Evolutionary conservation across 257 asterid species (phyloP).

Genomic region (Ehretia macrophylla): DNA sequence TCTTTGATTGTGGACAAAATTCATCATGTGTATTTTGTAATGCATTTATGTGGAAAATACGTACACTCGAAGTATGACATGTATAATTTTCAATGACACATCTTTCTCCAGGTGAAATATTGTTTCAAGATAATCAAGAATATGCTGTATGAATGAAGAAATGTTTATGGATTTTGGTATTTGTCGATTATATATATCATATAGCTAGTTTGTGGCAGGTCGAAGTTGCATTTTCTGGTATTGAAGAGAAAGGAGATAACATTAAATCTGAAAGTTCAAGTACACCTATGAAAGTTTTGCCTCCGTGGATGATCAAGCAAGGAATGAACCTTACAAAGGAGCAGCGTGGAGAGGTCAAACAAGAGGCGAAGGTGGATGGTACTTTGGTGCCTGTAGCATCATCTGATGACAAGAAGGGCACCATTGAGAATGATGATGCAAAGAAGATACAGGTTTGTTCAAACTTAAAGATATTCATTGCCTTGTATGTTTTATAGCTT

Average conservation of each 20-base stretch:
- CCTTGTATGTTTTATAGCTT: background rate
- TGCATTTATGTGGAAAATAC: too few species aligned
- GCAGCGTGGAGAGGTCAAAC: conserved; percentile 81
- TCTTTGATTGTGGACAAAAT: too few species aligned
- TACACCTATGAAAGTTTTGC: conserved; percentile 71
- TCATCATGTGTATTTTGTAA: too few species aligned
- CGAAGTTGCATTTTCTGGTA: conserved; percentile 86
- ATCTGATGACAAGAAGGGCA: conserved; percentile 65
- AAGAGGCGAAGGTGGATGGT: conserved; percentile 47
- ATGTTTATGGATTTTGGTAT: background rate
- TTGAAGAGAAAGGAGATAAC: conserved; percentile 67
- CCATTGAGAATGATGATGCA: conserved; percentile 43
- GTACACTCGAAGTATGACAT: too few species aligned
- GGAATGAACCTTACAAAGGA: conserved; percentile 90
- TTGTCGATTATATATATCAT: background rate
- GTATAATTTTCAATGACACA: too few species aligned
- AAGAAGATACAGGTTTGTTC: conserved; percentile 56
- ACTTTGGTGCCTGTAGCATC: conserved; percentile 32
- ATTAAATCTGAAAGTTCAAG: conserved; percentile 43
- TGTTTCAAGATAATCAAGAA: too few species aligned
- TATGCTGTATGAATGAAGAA: too few species aligned
- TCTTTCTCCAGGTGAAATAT: too few species aligned
- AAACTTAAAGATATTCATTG: conserved; percentile 6
- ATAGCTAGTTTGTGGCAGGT: conserved; percentile 48
- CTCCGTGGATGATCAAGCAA: conserved; percentile 95